Evolutionary conservation across 768 basidiomycete species (phyloP).

Genomic region (Lactarius trivialis): DNA sequence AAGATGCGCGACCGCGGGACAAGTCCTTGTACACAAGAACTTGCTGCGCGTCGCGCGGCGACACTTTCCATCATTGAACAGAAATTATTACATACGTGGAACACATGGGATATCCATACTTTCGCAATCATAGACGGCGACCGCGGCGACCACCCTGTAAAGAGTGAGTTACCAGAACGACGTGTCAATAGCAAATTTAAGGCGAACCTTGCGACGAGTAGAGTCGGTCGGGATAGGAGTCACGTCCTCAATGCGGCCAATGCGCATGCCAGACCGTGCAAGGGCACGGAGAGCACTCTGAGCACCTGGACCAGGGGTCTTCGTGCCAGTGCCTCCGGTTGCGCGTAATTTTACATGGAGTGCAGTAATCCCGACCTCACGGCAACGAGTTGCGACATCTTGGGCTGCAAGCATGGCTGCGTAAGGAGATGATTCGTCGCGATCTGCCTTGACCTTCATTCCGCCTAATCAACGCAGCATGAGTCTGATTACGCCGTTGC

Average conservation of each 20-base stretch:
- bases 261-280: slow-evolving; percentile 96
- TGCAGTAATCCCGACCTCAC: slow-evolving; percentile 96
- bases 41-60: slow-evolving; percentile 87
- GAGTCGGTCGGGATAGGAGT: slow-evolving; percentile 97
- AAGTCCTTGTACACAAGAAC: slow-evolving; percentile 44
- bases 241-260: slow-evolving; percentile 97
- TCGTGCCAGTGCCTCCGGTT: slow-evolving; percentile 96
- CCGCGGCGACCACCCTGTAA: slow-evolving; percentile 94
- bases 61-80: slow-evolving; percentile 49
- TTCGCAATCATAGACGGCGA: slow-evolving; percentile 70
- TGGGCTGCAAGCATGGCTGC: slow-evolving; percentile 98
- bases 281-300: slow-evolving; percentile 97
- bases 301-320: slow-evolving; percentile 97
- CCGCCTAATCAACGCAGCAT: slow-evolving; percentile 50
- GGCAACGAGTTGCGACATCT: slow-evolving; percentile 93
- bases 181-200: not conserved
- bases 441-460: slow-evolving; percentile 99
- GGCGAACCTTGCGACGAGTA: slow-evolving; percentile 86
- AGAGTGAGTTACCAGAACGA: not conserved
- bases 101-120: slow-evolving; percentile 26
- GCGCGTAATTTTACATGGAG: slow-evolving; percentile 99
- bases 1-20: slow-evolving; percentile 64
- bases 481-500: not conserved
- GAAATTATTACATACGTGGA: slow-evolving; percentile 33
- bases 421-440: slow-evolving; percentile 97